Evolutionary conservation across 2,329 filamentous ascomycete genomes (phyloP), one percentile per base, ranked within the genome.

Genomic region (Colletotrichum agaves): DNA sequence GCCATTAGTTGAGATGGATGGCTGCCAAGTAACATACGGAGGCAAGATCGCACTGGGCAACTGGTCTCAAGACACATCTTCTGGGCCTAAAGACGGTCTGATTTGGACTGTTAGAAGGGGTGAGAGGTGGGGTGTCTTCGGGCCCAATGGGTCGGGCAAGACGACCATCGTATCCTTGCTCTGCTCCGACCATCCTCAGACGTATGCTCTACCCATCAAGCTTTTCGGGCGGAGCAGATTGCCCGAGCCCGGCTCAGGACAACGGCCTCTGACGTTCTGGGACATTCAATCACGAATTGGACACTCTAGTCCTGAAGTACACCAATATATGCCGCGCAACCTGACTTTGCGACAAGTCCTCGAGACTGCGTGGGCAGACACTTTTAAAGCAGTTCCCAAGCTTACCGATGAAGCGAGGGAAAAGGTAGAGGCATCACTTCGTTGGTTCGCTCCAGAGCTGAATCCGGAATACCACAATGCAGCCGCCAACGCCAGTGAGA

Each of bases 111-210:
- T 98, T 23, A 88, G 89, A 43, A 88, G 91, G 58, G 94, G 95
- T 23, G 90, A 98, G 76, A 89, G 94, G 70, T 97, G 94, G 92
- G 95, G 93, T 3, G 87, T 98, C 17, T 96, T 99, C 75, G 96
- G 96, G 0, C 91, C 94, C 35, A 98, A 99, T 73, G 96, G 92
- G 12, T 97, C 93, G 0, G 96, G 96, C 17, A 99, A 99, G 82
- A 99, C 96, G 0, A 99, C 96, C 0, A 86, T 99, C 43, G 87
- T 98, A 31, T 96, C 94, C 5, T 85, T 99, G 5, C 92, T 99
- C 67, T 97, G 93, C 67, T 98, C 95, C 1, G 96, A 99, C 75
- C 96, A 99, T 74, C 96, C 96, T 0, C 95, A 98, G 78, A 90
- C 94, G 0, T 99, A 98, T 77, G 93, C 93, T 0, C 87, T 94